phyloP scores from a whole-genome alignment of 305 asterid species.

The Fraxinus albicans region DNA sequence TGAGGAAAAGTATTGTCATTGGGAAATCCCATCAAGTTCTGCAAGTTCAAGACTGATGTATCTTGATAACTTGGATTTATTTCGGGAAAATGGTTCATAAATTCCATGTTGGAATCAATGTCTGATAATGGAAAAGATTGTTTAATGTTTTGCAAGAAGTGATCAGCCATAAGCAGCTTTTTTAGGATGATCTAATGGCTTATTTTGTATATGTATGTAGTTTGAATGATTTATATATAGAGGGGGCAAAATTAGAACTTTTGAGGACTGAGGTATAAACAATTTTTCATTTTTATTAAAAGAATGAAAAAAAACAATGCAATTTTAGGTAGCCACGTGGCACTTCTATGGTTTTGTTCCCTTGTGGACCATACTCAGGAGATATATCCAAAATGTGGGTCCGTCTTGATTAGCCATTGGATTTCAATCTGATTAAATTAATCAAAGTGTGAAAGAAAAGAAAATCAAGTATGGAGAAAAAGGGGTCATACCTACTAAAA shows the following conservation, averaged over 20 bases:
- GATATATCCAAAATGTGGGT: constrained; percentile 50
- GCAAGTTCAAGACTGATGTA: constrained; percentile 23
- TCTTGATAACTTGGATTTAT: constrained; percentile 27
- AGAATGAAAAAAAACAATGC: constrained; percentile 10
- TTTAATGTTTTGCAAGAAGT: constrained; percentile 41
- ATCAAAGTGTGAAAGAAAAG: neutral
- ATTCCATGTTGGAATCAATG: constrained; percentile 44
- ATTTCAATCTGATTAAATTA: constrained; percentile 3
- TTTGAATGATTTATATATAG: constrained; percentile 17
- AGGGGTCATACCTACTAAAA: neutral
- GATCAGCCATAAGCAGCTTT: constrained; percentile 47
- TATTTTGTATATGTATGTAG: neutral
- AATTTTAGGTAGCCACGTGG: constrained; percentile 47
- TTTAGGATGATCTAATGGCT: neutral
- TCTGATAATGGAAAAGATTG: constrained; percentile 39
- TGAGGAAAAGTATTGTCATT: constrained; percentile 31
- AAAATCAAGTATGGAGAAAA: constrained; percentile 3
- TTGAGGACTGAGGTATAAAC: neutral
- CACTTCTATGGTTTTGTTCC: constrained; percentile 39
- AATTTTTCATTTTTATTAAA: neutral
- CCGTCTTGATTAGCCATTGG: constrained; percentile 26
- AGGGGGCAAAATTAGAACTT: constrained; percentile 10
- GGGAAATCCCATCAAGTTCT: constrained; percentile 33
- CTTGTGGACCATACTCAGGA: constrained; percentile 39
- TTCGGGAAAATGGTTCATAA: constrained; percentile 40